phyloP scores from a whole-genome alignment of 495 filamentous ascomycete genomes.

The Daldinia loculata region DNA sequence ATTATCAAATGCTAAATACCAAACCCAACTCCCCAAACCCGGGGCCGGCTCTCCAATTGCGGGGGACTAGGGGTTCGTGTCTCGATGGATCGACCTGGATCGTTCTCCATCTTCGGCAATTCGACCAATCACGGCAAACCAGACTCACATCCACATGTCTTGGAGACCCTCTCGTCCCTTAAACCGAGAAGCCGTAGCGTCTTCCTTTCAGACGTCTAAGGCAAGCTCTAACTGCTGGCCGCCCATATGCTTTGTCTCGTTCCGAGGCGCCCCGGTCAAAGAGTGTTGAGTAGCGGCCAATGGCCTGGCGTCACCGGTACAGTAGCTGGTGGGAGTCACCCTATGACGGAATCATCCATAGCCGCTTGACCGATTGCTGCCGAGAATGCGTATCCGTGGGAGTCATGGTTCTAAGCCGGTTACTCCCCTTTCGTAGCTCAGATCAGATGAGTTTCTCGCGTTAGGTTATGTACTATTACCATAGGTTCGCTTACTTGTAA shows the following conservation, averaged over 20 bases:
- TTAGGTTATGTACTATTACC: conserved; percentile 20
- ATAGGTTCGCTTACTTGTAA: conserved; percentile 16
- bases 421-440: conserved; percentile 8
- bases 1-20: conserved; percentile 35
- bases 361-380: conserved; percentile 45
- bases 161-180: conserved; percentile 38
- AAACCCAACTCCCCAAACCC: conserved; percentile 16
- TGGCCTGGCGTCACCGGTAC: conserved; percentile 18
- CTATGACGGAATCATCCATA: conserved; percentile 30
- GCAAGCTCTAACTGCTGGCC: neutral
- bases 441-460: conserved; percentile 17
- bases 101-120: conserved; percentile 39
- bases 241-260: conserved; percentile 13
- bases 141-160: conserved; percentile 13
- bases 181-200: conserved; percentile 40
- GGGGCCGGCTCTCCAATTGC: conserved; percentile 27
- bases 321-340: conserved; percentile 4
- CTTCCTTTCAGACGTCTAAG: conserved; percentile 16
- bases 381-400: conserved; percentile 30
- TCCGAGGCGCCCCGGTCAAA: conserved; percentile 34
- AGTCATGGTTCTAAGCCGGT: conserved; percentile 18
- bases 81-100: conserved; percentile 25
- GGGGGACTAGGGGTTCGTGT: conserved; percentile 28
- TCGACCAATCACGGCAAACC: conserved; percentile 45
- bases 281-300: conserved; percentile 17